Base-by-base conservation (phyloP, 352 stramenopile species). In the Pythium angustatum region DNA sequence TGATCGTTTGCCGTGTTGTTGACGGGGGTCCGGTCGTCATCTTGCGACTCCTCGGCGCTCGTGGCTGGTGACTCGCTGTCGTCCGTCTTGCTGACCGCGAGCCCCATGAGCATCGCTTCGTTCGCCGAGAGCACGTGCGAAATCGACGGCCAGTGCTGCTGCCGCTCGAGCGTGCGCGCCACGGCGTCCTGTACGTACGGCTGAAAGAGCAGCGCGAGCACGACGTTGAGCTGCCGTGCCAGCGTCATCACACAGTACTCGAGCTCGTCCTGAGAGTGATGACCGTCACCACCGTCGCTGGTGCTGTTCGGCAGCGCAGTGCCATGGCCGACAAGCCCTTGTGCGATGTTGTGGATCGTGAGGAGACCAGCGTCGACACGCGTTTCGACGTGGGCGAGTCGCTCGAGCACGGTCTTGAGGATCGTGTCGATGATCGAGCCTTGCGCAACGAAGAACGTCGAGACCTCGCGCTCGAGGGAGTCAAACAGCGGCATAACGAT, bases 401-500 rank as follows among this genome's bases (percentile, higher is more conserved):
- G 78, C 31, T 88, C 79, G 60, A 90, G 75, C 22, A 88, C 48
- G 31, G 68, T 79, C 58, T 77, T 79, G 38, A 87, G 66, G 51
- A 90, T 69, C 48, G 72, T 43, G 53, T 88, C 81, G 31, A 88
- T 84, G 40, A 88, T 78, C n/a, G 79, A 78, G 34, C 81, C 81
- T 41, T 90, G 79, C n/a, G 81, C 79, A 21, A 90, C 79, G 33
- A 88, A 87, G 76, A 88, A 88, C 58, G 74, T 71, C 27, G 81
- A 69, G 28, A 88, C 67, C 50, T 90, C 79, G 47, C 66, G 66
- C 69, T 90, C 81, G 38, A 90, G 75, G 34, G 66, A 66, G 45
- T 88, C 81, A 62, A 90, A 90, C 31, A 90, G 75, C 73, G 81
- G 70, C 79, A 90, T 88, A n/a, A n/a, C n/a, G n/a, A n/a, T n/a